Evolutionary conservation across 2,329 filamentous ascomycete species (phyloP).

Genomic region (Colletotrichum tofieldiae): DNA sequence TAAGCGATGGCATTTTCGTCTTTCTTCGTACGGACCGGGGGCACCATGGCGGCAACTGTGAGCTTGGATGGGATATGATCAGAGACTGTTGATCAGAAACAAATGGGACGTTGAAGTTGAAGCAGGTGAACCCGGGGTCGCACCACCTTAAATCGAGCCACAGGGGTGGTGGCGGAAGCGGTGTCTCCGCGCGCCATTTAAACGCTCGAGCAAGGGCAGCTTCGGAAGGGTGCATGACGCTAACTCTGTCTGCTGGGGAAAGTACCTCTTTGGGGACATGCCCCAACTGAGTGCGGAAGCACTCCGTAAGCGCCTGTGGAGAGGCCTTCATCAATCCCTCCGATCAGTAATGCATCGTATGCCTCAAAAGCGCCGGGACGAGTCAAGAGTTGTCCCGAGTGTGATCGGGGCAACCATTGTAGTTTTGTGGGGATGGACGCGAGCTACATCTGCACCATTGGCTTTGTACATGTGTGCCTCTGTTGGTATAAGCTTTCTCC

Average conservation of each 20-base stretch:
- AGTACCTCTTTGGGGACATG: not conserved
- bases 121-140: not conserved
- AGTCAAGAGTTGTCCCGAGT: not conserved
- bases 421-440: no score
- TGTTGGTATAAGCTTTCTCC: not conserved
- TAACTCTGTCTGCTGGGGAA: conserved; percentile 1
- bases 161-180: not conserved
- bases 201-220: not conserved
- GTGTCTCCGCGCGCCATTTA: conserved; percentile 3
- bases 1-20: conserved; percentile 59
- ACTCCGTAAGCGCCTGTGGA: conserved; percentile 5
- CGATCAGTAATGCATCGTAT: not conserved
- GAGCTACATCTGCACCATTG: not conserved
- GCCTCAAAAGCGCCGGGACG: not conserved
- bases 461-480: not conserved
- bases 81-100: not conserved
- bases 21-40: conserved; percentile 48
- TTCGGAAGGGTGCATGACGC: not conserved
- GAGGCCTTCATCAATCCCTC: no score
- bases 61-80: not conserved
- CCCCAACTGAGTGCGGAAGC: conserved; percentile 1
- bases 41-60: conserved; percentile 2
- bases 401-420: not conserved
- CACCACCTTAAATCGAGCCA: not conserved
- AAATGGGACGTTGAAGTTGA: not conserved